Conservation (phyloP, 2,329 filamentous ascomycete species). For the Elsinoe perseae region DNA sequence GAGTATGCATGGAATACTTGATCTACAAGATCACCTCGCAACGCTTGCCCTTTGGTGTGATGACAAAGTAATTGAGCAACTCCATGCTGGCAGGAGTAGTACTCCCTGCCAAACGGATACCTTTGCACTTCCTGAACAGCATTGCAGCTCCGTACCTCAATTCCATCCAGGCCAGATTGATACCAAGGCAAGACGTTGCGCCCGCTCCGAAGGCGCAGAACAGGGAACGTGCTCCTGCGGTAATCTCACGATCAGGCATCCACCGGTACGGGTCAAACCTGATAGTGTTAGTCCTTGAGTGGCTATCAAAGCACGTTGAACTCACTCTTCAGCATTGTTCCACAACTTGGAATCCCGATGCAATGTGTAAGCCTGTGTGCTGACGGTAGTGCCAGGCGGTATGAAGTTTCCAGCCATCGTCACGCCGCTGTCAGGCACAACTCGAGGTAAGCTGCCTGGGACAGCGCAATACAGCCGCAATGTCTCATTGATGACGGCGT, state of each 20-base stretch:
- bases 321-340: constrained; percentile 21
- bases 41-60: constrained; percentile 36
- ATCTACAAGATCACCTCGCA: constrained; percentile 32
- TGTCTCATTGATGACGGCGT: constrained; percentile 38
- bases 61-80: constrained; percentile 39
- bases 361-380: constrained; percentile 34
- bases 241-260: constrained; percentile 23
- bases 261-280: constrained; percentile 32
- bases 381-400: constrained; percentile 31
- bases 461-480: constrained; percentile 21
- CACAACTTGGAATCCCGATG: constrained; percentile 28
- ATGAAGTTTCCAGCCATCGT: constrained; percentile 31
- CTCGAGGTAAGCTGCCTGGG: constrained; percentile 18
- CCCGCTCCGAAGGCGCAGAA: constrained; percentile 65
- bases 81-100: constrained; percentile 37
- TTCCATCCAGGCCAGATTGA: constrained; percentile 57
- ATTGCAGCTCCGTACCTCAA: constrained; percentile 44
- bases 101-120: constrained; percentile 23
- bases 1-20: too few relatives aligned
- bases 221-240: constrained; percentile 39
- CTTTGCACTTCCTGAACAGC: constrained; percentile 45
- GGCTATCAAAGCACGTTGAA: constrained; percentile 23
- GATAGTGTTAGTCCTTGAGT: not conserved
- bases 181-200: constrained; percentile 60
- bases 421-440: constrained; percentile 28